These are phyloP conservation scores for Aphanomyces euteiches DNA, from an alignment of 352 stramenopile genomes.

Conservation along the genomic window DNA sequence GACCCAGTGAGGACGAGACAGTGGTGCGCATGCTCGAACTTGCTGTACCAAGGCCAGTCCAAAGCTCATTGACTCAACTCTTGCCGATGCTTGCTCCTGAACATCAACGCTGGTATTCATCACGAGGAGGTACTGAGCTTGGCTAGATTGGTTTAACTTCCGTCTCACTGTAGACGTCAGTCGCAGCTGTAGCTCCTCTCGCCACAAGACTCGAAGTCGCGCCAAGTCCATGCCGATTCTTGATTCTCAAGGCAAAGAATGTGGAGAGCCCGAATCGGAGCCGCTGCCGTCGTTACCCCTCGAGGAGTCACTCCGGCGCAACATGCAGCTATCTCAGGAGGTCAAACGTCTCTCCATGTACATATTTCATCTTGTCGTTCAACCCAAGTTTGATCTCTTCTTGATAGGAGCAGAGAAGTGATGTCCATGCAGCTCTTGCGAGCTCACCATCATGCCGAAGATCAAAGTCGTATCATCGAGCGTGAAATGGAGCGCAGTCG, in stretches of 20 bases:
- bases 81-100: background rate
- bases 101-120: background rate
- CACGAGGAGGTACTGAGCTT: background rate
- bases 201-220: background rate
- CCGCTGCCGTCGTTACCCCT: background rate
- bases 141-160: background rate
- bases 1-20: background rate
- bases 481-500: background rate
- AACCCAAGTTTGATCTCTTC: background rate
- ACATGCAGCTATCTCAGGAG: background rate
- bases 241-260: background rate
- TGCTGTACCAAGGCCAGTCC: background rate
- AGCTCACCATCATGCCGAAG: slow-evolving; percentile 2
- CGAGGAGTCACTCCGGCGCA: slow-evolving; percentile 11
- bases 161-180: background rate
- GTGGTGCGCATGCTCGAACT: background rate
- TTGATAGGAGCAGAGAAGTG: slow-evolving; percentile 2
- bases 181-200: no score
- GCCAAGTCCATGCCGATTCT: background rate
- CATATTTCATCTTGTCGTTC: background rate
- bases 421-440: background rate
- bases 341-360: slow-evolving; percentile 19
- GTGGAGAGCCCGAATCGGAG: background rate
- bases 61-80: background rate
- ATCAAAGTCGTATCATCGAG: background rate